Evolutionary conservation across 805 yeast genomes (phyloP).

Genomic region (Saturnispora ahearnii): DNA sequence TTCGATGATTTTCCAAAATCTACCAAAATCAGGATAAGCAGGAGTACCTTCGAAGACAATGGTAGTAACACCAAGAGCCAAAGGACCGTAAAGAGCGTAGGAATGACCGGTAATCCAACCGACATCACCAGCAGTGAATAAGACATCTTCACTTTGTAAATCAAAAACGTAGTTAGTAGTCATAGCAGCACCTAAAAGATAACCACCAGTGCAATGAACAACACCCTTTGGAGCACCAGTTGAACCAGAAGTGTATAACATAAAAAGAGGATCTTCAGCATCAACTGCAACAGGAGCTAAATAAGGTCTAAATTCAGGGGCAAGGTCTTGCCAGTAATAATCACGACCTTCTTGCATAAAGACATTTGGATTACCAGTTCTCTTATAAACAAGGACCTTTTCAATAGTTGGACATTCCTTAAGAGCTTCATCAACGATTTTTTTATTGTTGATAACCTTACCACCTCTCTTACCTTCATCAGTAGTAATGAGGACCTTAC

Average conservation of each 20-base stretch:
- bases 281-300: conserved; percentile 80
- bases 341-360: conserved; percentile 77
- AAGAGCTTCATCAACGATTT: conserved; percentile 91
- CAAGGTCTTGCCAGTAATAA: conserved; percentile 92
- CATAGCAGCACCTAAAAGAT: conserved; percentile 82
- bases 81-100: conserved; percentile 91
- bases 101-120: conserved; percentile 99
- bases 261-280: conserved; percentile 90
- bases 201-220: conserved; percentile 92
- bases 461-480: conserved; percentile 97
- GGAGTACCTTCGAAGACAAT: conserved; percentile 97
- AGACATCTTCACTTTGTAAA: conserved; percentile 75
- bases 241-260: conserved; percentile 95
- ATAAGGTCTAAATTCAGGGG: conserved; percentile 72
- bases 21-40: conserved; percentile 87
- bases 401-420: conserved; percentile 63
- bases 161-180: conserved; percentile 92
- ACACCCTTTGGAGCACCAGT: conserved; percentile 99
- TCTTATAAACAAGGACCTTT: conserved; percentile 77
- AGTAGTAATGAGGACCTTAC: conserved; percentile 81
- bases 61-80: conserved; percentile 79
- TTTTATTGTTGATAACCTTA: conserved; percentile 83
- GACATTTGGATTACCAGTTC: conserved; percentile 71
- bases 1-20: conserved; percentile 96
- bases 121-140: conserved; percentile 96